These are phyloP conservation scores for Ramaria rubella DNA, from an alignment of 768 basidiomycete species.

Conservation along the genomic window DNA sequence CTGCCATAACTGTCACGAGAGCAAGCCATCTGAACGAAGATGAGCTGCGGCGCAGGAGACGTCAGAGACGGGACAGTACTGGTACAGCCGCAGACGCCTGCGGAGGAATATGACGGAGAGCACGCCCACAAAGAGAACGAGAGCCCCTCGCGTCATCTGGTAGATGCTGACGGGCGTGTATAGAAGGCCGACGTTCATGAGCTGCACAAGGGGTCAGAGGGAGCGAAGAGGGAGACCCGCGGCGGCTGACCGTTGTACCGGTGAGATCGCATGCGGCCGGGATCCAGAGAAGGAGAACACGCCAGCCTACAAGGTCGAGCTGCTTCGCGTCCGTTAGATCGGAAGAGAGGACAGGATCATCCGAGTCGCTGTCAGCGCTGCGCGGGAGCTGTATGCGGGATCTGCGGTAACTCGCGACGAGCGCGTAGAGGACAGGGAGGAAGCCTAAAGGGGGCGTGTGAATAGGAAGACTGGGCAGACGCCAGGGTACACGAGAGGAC, in stretches of 20 bases:
- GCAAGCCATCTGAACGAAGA: constrained; percentile 70
- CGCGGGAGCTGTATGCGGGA: constrained; percentile 47
- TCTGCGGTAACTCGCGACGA: constrained; percentile 40
- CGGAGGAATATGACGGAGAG: constrained; percentile 88
- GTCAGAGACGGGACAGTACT: constrained; percentile 37
- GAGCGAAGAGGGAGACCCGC: constrained; percentile 27
- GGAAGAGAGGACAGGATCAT: constrained; percentile 16
- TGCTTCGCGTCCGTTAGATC: constrained; percentile 20
- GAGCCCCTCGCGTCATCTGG: constrained; percentile 92
- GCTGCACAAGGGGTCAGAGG: constrained; percentile 22
- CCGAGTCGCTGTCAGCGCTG: constrained; percentile 36
- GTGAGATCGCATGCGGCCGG: constrained; percentile 87
- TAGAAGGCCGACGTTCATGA: constrained; percentile 95
- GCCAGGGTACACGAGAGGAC: constrained; percentile 27
- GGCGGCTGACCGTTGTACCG: constrained; percentile 63
- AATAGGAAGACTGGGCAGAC: not conserved
- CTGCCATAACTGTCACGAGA: constrained; percentile 80
- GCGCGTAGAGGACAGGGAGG: constrained; percentile 73
- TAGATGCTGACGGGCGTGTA: constrained; percentile 97
- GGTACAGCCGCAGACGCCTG: constrained; percentile 80
- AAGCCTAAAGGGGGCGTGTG: constrained; percentile 50
- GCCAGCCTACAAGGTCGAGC: constrained; percentile 57
- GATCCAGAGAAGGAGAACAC: constrained; percentile 73
- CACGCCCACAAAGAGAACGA: constrained; percentile 89
- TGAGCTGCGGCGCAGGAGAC: constrained; percentile 6